Conservation (phyloP, 768 basidiomycete genomes). For the Hygrophorus russula region DNA sequence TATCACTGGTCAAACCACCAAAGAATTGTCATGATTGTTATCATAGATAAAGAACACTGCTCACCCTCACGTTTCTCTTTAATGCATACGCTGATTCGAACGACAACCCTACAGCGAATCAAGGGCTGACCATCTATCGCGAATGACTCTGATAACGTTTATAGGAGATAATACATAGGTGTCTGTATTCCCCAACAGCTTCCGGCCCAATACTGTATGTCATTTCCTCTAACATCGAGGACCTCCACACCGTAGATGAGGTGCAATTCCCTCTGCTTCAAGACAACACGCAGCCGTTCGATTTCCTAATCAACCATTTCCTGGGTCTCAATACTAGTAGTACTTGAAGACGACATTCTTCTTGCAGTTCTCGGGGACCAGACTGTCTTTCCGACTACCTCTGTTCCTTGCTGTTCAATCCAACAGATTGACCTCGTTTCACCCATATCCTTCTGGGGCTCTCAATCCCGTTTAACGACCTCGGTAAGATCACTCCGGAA, state of each 20-base stretch:
- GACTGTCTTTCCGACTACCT: constrained; percentile 49
- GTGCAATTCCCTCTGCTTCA: constrained; percentile 81
- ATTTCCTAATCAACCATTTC: constrained; percentile 85
- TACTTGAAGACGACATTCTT: constrained; percentile 75
- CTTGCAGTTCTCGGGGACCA: constrained; percentile 92
- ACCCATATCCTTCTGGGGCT: constrained; percentile 77
- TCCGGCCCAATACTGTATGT: constrained; percentile 60
- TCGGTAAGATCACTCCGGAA: constrained; percentile 87
- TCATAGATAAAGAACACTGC: constrained; percentile 71
- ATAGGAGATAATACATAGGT: constrained; percentile 99
- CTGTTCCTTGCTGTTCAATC: constrained; percentile 45
- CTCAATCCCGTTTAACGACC: constrained; percentile 92
- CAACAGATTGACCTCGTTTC: constrained; percentile 94
- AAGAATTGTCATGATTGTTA: constrained; percentile 71
- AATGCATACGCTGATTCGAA: constrained; percentile 87
- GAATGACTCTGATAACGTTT: constrained; percentile 85
- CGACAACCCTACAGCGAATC: constrained; percentile 87
- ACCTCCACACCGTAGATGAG: constrained; percentile 93
- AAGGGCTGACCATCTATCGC: constrained; percentile 75
- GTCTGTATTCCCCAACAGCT: constrained; percentile 70
- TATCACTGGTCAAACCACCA: constrained; percentile 64
- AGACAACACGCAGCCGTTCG: constrained; percentile 47
- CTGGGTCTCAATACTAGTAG: constrained; percentile 85
- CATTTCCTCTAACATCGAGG: constrained; percentile 96
- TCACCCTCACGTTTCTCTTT: constrained; percentile 67